phyloP scores from a whole-genome alignment of 1,284 basidiomycete species.

The Malassezia globosa region DNA sequence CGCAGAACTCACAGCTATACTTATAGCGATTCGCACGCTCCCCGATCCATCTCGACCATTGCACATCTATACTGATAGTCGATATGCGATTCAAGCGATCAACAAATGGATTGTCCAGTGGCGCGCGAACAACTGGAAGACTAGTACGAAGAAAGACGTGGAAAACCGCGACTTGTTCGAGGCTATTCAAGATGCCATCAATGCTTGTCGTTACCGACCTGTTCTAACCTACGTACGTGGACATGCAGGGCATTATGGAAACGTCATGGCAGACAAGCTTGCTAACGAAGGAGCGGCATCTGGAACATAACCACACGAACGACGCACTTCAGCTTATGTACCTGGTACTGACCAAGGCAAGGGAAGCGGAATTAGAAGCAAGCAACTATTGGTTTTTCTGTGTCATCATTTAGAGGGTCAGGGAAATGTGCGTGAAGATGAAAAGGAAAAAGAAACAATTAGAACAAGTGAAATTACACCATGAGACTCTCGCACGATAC shows the following conservation, averaged over 20 bases:
- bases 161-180: conserved; percentile 60
- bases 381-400: too few relatives aligned
- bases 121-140: conserved; percentile 54
- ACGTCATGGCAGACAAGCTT: conserved; percentile 61
- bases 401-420: too few relatives aligned
- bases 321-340: too few relatives aligned
- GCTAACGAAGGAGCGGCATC: conserved; percentile 25
- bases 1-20: conserved; percentile 70
- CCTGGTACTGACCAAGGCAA: too few relatives aligned
- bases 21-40: conserved; percentile 60
- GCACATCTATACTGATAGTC: conserved; percentile 64
- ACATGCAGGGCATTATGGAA: conserved; percentile 61
- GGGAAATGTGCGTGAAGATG: too few relatives aligned
- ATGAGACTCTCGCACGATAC: not conserved
- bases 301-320: too few relatives aligned
- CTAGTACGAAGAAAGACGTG: conserved; percentile 52
- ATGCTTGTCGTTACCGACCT: conserved; percentile 11
- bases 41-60: conserved; percentile 52
- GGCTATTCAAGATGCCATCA: conserved; percentile 48
- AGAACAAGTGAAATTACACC: too few relatives aligned
- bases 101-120: conserved; percentile 58
- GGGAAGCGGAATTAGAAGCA: too few relatives aligned
- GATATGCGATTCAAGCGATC: conserved; percentile 59
- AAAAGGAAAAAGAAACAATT: too few relatives aligned
- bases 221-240: conserved; percentile 60